These are phyloP conservation scores for Didymella keratinophila DNA, from an alignment of 2,329 filamentous ascomycete species.

Conservation along the genomic window DNA sequence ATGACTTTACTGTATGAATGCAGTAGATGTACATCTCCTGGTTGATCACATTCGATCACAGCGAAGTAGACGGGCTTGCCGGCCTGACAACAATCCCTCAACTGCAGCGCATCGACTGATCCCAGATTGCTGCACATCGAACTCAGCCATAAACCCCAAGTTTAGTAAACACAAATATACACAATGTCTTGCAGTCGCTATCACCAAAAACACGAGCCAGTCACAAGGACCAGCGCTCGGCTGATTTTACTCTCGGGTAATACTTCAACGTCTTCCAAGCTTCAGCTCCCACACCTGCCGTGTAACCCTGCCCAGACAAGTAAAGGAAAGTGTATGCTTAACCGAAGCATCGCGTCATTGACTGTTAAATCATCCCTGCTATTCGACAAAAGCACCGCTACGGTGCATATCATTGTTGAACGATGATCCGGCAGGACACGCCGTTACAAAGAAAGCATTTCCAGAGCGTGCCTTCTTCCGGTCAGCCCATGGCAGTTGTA, in stretches of 20 bases:
- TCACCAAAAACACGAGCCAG: conserved; percentile 1
- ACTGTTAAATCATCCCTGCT: neutral
- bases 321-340: conserved; percentile 11
- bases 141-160: conserved; percentile 3
- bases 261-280: conserved; percentile 12
- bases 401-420: neutral
- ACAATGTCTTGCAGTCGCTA: conserved; percentile 11
- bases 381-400: conserved; percentile 6
- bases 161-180: conserved; percentile 7
- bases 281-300: conserved; percentile 18
- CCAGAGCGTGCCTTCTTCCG: neutral
- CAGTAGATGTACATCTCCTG: neutral
- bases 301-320: conserved; percentile 13
- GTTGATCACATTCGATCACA: neutral
- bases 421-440: neutral
- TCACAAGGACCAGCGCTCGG: conserved; percentile 13
- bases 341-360: conserved; percentile 18
- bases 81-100: neutral
- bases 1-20: neutral
- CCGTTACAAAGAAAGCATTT: neutral
- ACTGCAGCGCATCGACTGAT: neutral
- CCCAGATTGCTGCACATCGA: neutral
- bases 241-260: conserved; percentile 19
- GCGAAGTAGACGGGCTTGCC: neutral
- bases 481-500: conserved; percentile 22